Evolutionary conservation across 2,329 filamentous ascomycete species (phyloP).

Genomic region (Pseudonectria foliicola): DNA sequence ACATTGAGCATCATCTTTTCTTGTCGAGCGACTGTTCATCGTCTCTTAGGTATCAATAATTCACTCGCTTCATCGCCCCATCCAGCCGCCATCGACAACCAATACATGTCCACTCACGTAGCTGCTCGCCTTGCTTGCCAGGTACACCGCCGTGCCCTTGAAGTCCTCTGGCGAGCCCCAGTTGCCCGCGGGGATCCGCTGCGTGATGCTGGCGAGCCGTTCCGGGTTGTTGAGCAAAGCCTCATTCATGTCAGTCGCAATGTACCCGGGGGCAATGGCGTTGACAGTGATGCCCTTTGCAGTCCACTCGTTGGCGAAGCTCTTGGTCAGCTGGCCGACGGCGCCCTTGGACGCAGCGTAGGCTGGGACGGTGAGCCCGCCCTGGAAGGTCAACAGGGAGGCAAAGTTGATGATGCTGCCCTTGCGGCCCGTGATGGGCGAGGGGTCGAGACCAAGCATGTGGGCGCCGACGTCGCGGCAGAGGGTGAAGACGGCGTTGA

Average conservation of each 20-base stretch:
- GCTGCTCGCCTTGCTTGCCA: conserved; percentile 67
- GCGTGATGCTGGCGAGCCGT: conserved; percentile 65
- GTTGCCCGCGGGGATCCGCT: conserved; percentile 72
- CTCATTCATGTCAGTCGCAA: conserved; percentile 90
- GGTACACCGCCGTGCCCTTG: conserved; percentile 71
- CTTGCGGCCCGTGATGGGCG: conserved; percentile 43
- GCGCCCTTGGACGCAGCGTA: conserved; percentile 84
- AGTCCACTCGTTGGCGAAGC: conserved; percentile 80
- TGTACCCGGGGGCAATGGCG: conserved; percentile 83
- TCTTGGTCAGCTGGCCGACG: conserved; percentile 77
- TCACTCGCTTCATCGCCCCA: conserved; percentile 56
- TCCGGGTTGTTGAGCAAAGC: conserved; percentile 68
- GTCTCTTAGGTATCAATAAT: conserved; percentile 4
- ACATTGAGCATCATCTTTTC: neutral
- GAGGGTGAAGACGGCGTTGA: conserved; percentile 72
- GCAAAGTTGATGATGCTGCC: conserved; percentile 81
- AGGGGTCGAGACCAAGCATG: conserved; percentile 56
- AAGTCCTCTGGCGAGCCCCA: conserved; percentile 86
- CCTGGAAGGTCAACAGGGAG: conserved; percentile 75
- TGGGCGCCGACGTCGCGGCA: conserved; percentile 71
- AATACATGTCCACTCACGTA: conserved; percentile 80
- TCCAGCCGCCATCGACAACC: conserved; percentile 87
- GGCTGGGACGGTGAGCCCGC: conserved; percentile 79
- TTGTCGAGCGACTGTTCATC: conserved; percentile 1
- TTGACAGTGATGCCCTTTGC: conserved; percentile 76